Base-by-base conservation (phyloP, 2,329 filamentous ascomycete genomes). In the Fusarium lyarnte region DNA sequence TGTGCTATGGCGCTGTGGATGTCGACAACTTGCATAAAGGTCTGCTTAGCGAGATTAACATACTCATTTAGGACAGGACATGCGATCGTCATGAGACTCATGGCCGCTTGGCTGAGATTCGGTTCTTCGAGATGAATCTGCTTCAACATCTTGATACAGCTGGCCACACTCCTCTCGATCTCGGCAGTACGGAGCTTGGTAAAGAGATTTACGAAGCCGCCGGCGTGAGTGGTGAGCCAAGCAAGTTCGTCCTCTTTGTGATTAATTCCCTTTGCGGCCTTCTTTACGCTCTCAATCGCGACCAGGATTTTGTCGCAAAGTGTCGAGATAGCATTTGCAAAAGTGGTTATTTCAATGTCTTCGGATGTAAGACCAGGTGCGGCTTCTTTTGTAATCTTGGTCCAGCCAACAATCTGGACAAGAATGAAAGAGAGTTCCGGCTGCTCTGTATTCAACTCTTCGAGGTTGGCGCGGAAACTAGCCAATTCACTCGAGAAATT, bases 51-150 rank as follows among this genome's bases (percentile, higher is more conserved):
- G 23, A 92, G 89, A 4, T 84, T 81, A 19, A 86, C 84, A 78
- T 95, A 98, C 74, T 96, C 92, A 53, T 90, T 85, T 8, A 97
- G 78, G 35, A 98, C 90, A 0, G 96, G 94, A 21, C 89, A 71
- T 19, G 79, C 79, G 12, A 84, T 73, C 38, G 75, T 71, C 69
- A 82, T 72, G 21, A 81, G 61, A 38, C 78, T 75, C 76, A 78
- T 79, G 33, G 78, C 78, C 16, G 81, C 79, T 53, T 72, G 69
- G 43, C 78, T 78, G 29, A 70, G 70, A 21, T 76, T 55, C 10
- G 72, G 62, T 23, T 78, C 76, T 41, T 75, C 65, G 10, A 83
- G 65, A 19, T 81, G 71, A 31, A 85, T 57, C 12, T 75, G 61
- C 29, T 81, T 78, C 39, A 86, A 69, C 42, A 80, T 76, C 6